Evolutionary conservation across 2,329 filamentous ascomycete species (phyloP), one percentile per base, ranked within the genome.

Genomic region (Penicillium sp.): DNA sequence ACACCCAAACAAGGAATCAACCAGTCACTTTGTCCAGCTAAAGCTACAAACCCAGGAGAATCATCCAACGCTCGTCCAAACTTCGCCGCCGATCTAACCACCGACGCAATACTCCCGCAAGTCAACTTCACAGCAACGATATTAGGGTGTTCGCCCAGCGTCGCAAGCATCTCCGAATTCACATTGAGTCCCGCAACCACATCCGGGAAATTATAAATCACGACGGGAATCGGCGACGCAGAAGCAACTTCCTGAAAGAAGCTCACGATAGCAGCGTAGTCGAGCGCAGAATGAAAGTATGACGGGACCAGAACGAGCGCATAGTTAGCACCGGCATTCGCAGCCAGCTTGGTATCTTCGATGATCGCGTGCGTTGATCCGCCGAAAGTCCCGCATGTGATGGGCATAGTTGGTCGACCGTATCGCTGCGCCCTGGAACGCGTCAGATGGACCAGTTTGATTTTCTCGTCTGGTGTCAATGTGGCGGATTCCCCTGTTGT

Each of bases 261-360:
- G 15, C 74, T 70, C 31, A 77, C 55, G 38, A 79, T 67, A 1
- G 73, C 75, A 3, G 73, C 69, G 6, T 75, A 71, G 14, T 74
- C 75, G 61, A 85, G 80, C 17, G 84, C 68, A n/a, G 75, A 62
- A 30, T 78, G 75, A 65, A 85, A 87, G 66, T 85, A 87, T 23
- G 76, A 77, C 4, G 84, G 84, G 11, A 84, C 81, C 30, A 89
- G 71, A 10, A 87, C 75, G 33, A 89, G 71, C 7, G 81, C 82
- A 55, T 81, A 84, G 63, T 86, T 80, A 44, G 80, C 84, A 38
- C 84, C 84, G 34, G 76, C 73, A 30, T 74, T 68, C 53, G 75
- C 74, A 7, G 81, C 84, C 50, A 84, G 77, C 36, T 69, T 63
- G 60, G 80, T 85, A 39, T 80, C 71, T 45, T 78, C 70, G 60